These are phyloP conservation scores for Saccharomycopsis vini DNA, from an alignment of 805 yeast species.

Conservation along the genomic window DNA sequence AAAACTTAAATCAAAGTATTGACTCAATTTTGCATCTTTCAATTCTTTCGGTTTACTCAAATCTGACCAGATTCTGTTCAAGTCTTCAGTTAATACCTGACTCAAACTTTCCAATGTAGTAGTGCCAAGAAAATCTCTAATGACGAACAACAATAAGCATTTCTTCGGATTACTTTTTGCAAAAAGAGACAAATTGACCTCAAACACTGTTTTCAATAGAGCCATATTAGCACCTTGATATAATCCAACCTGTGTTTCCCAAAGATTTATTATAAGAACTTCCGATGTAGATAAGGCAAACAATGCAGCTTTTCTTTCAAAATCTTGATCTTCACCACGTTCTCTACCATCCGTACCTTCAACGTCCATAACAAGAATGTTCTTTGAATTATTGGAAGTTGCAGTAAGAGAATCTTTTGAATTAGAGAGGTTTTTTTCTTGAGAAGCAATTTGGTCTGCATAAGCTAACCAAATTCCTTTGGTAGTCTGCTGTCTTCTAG, in stretches of 20 bases:
- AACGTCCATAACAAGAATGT: constrained; percentile 82
- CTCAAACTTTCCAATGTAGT: constrained; percentile 73
- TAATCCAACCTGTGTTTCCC: constrained; percentile 96
- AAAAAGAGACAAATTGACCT: constrained; percentile 82
- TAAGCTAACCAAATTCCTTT: constrained; percentile 74
- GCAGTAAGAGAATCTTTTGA: constrained; percentile 17
- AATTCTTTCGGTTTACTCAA: constrained; percentile 66
- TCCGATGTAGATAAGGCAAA: constrained; percentile 92
- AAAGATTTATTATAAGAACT: constrained; percentile 80
- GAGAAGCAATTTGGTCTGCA: constrained; percentile 34
- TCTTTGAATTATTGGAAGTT: constrained; percentile 17
- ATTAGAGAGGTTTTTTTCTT: constrained; percentile 13
- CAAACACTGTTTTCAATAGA: constrained; percentile 87
- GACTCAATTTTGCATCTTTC: constrained; percentile 45
- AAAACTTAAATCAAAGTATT: constrained; percentile 81
- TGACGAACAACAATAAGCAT: constrained; percentile 72
- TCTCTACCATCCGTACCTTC: constrained; percentile 97
- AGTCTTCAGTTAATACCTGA: constrained; percentile 59
- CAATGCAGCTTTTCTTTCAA: constrained; percentile 91
- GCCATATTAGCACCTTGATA: constrained; percentile 99
- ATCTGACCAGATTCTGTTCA: constrained; percentile 68
- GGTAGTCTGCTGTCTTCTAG: constrained; percentile 80
- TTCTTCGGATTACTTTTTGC: constrained; percentile 53
- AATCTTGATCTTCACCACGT: constrained; percentile 97
- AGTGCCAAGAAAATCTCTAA: constrained; percentile 83